Base-by-base conservation (phyloP, 768 basidiomycete species). In the Lentinus tigrinus region DNA sequence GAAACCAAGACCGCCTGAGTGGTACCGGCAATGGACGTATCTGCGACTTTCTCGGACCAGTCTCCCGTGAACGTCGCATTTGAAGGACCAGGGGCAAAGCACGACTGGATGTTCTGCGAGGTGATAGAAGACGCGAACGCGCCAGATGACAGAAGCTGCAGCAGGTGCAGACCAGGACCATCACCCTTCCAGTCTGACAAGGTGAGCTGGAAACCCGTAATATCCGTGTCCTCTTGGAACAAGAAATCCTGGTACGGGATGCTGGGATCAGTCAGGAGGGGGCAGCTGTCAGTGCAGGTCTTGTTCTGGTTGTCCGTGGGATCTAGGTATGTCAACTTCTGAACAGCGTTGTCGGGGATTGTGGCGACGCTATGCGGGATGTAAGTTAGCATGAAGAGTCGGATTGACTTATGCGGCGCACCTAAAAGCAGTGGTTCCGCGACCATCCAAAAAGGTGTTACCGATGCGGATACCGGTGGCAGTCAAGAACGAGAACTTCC, bases 231-330 rank as follows among this genome's bases (percentile, higher is more conserved):
- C 26, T 68, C 69, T 49, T 79, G 72, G 70, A 98, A 98, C 40
- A 97, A 75, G 75, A 97, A 99, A 72, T 99, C 97, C 72, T 98
- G 95, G 69, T 93, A 98, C 1, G 84, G 80, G 56, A 98, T 73
- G 11, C 84, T 80, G 3, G 89, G 70, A 69, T 97, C 84, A 44
- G 85, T 85, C 4, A 85, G 84, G 39, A 99, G 78, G 0, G 95
- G 93, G 71, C 97, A 99, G 21, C 78, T 74, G 51, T 81, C 74
- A 9, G 85, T 78, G 73, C 97, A 99, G 0, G 93, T 91, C 62
- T 77, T 72, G 64, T 89, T 92, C 67, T 88, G 77, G 40, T 87
- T 85, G 11, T 87, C 89, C 0, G 76, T 71, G 0, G 91, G 88
- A 70, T 98, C 90, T 31, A 89, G 70, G 69, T 89, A 98, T 28